Evolutionary conservation across 169 alveolate genomes (phyloP).

Genomic region (Neospora caninum): DNA sequence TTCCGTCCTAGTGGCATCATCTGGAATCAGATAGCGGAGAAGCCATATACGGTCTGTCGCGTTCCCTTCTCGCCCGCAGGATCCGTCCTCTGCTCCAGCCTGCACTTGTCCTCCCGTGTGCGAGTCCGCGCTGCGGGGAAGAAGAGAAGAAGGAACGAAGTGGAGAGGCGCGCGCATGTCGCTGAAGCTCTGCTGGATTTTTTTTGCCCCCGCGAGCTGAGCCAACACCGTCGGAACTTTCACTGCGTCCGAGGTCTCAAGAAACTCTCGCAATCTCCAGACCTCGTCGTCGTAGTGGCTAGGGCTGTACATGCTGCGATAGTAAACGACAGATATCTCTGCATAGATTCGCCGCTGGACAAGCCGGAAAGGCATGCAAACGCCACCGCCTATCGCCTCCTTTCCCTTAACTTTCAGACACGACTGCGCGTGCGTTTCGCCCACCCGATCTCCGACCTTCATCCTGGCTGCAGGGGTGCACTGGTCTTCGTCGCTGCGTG

Average conservation of each 20-base stretch:
- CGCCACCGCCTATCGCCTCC: too few species aligned
- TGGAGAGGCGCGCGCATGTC: conserved; percentile 44
- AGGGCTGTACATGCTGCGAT: conserved; percentile 79
- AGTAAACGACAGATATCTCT: conserved; percentile 79
- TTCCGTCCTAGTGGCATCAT: background rate
- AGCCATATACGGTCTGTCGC: background rate
- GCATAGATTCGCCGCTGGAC: background rate
- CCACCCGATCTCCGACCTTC: too few species aligned
- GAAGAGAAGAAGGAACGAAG: background rate
- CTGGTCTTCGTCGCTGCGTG: too few species aligned
- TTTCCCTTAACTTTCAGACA: too few species aligned
- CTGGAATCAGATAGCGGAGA: conserved; percentile 20
- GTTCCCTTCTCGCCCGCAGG: background rate
- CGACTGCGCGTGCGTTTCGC: too few species aligned
- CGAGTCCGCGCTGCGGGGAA: background rate
- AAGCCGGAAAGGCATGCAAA: too few species aligned
- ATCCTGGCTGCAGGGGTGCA: too few species aligned
- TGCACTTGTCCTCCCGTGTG: background rate
- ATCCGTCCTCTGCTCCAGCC: background rate
- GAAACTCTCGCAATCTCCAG: conserved; percentile 78
- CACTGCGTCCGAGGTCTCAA: conserved; percentile 81
- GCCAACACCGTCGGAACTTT: conserved; percentile 80
- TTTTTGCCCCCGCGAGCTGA: conserved; percentile 83
- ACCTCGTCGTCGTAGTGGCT: conserved; percentile 73
- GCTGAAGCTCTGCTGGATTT: conserved; percentile 79